Evolutionary conservation across 148 eudicot genomes (phyloP), one percentile per base, ranked within the genome.

Genomic region (Rhododendron mucronatum): DNA sequence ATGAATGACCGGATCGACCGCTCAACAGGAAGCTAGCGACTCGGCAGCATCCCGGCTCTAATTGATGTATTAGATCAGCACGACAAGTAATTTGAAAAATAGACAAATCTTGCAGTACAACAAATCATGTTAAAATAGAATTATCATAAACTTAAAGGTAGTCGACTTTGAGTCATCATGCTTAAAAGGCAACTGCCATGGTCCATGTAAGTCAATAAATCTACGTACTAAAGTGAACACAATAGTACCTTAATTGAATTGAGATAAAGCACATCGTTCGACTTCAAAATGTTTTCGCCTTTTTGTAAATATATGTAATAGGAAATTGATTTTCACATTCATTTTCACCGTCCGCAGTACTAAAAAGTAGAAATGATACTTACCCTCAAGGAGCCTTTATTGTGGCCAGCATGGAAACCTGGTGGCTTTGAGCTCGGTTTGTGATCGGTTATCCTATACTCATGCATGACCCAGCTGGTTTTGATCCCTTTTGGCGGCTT

Each of bases 331-430:
- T 53, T 53, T 0, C 57, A 15, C 57, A 0, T 0, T 53, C 1
- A 20, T 53, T 53, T 53, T 9, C 51, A 11, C 51, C 14, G 11
- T 0, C 51, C 14, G 1, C 2, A 2, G 51, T 11, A 11, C 21
- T 55, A 55, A 16, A 51, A 51, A 51, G 57, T 51, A 13, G 57
- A 16, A 55, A 50, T 20, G 7, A 51, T 23, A 83, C 39, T 75
- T 91, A 96, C 98, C 94, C 96, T 85, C 53, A 96, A 83, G 2
- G 98, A 96, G n/a, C 88, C 94, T 67, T 91, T 93, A 41, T 90
- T 93, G 48, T 87, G 88, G 80, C 51, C 81, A 2, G 86, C 39
- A 79, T 90, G 94, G 69, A 87, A 91, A 83, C 90, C 86, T 44
- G 71, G 57, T 79, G 59, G 86, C 88, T 83, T 30, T 57, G 79